A percentile compares a stretch with the other conserved stretches of the same genome.
Evolutionary conservation across 2,329 filamentous ascomycete genomes (phyloP).

Genomic region (Gaeumannomyces tritici): DNA sequence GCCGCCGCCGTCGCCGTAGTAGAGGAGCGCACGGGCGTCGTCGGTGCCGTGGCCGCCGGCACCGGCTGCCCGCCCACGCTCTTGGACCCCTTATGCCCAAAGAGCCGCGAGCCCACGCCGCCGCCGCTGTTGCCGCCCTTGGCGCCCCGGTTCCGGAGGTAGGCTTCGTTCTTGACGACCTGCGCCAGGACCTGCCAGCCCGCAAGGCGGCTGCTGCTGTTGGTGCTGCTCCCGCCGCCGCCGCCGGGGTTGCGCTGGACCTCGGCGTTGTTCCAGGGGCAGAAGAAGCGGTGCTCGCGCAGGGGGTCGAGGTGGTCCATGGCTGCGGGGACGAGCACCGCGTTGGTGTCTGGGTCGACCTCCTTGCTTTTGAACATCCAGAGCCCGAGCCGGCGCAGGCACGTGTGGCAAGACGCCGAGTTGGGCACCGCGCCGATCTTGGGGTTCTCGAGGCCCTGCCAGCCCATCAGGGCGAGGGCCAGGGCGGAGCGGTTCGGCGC

Average conservation of each 20-base stretch:
- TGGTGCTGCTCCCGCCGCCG: constrained; percentile 2
- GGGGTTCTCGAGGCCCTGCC: constrained; percentile 54
- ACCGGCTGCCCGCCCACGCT: constrained; percentile 3
- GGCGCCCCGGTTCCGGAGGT: constrained; percentile 31
- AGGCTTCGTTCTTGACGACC: constrained; percentile 49
- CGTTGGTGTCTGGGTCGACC: constrained; percentile 40
- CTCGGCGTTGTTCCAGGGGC: constrained; percentile 62
- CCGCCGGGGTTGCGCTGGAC: constrained; percentile 45
- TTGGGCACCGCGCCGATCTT: constrained; percentile 55
- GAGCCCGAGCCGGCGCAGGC: constrained; percentile 77
- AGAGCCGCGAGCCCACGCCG: constrained; percentile 17
- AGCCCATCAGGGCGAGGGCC: constrained; percentile 62
- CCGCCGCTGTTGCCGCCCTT: constrained; percentile 1
- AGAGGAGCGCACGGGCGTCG: constrained; percentile 10
- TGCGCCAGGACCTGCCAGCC: constrained; percentile 47
- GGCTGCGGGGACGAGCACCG: constrained; percentile 46
- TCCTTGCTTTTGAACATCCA: constrained; percentile 87
- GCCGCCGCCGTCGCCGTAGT: constrained; percentile 9
- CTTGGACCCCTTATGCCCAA: constrained; percentile 6
- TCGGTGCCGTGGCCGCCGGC: constrained; percentile 7
- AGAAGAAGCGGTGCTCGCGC: constrained; percentile 72
- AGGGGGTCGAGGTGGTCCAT: constrained; percentile 61
- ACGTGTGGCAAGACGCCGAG: constrained; percentile 72
- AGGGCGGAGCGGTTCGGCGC: constrained; percentile 53
- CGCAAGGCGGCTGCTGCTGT: constrained; percentile 21